These are phyloP conservation scores for Yamadazyma olivae DNA, from an alignment of 805 yeast species.

Conservation along the genomic window DNA sequence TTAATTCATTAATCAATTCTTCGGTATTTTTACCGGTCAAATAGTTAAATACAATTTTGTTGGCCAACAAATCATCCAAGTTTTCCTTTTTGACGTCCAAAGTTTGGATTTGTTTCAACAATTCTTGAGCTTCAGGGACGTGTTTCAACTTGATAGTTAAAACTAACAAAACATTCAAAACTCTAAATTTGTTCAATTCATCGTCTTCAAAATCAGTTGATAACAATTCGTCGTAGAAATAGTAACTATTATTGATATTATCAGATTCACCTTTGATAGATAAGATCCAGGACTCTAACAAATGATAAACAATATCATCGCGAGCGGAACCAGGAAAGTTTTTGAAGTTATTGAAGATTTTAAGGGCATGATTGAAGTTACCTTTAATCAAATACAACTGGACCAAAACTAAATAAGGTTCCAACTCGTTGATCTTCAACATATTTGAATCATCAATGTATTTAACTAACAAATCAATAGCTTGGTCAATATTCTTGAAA, in stretches of 20 bases:
- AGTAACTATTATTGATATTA: conserved; percentile 41
- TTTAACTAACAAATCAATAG: conserved; percentile 26
- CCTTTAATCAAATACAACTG: conserved; percentile 40
- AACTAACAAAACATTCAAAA: conserved; percentile 60
- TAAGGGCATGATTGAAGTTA: conserved; percentile 29
- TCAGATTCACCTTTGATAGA: conserved; percentile 39
- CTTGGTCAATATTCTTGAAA: conserved; percentile 34
- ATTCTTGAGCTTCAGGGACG: conserved; percentile 76
- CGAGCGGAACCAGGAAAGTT: conserved; percentile 32
- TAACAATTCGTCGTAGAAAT: conserved; percentile 79
- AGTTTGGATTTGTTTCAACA: conserved; percentile 41
- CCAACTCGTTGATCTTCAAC: conserved; percentile 31
- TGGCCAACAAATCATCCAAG: conserved; percentile 52
- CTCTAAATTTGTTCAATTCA: conserved; percentile 33
- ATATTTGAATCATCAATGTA: conserved; percentile 23
- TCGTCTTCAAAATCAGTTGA: conserved; percentile 42
- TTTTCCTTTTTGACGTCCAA: conserved; percentile 29
- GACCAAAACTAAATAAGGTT: conserved; percentile 37
- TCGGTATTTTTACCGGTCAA: conserved; percentile 21
- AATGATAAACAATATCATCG: conserved; percentile 74
- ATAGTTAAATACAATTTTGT: conserved; percentile 60
- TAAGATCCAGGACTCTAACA: conserved; percentile 69
- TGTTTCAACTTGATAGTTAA: conserved; percentile 78
- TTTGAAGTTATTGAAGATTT: conserved; percentile 28
- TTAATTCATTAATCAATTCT: conserved; percentile 27